Percentiles rank a stretch among this genome's conserved stretches.
Conservation (phyloP, 805 yeast species). For the Suhomyces sp. region DNA sequence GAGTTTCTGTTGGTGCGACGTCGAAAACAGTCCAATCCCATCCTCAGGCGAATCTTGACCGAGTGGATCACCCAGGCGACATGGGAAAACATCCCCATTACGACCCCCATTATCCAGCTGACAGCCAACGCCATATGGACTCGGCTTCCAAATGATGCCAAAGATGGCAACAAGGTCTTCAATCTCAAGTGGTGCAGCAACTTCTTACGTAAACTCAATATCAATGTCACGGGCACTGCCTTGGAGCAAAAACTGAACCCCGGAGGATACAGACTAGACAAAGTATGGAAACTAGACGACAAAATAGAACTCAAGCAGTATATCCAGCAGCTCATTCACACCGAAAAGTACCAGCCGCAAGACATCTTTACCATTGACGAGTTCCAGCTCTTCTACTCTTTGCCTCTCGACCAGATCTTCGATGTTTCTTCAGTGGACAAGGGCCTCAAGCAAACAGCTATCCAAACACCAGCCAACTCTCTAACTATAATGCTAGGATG, state of each 20-base stretch:
- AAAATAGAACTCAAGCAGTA: slow-evolving; percentile 45
- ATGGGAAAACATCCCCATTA: slow-evolving; percentile 65
- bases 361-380: slow-evolving; percentile 62
- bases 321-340: slow-evolving; percentile 29
- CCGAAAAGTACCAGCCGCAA: slow-evolving; percentile 40
- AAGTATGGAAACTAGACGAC: slow-evolving; percentile 62
- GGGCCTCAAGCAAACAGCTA: slow-evolving; percentile 36
- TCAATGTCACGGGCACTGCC: slow-evolving; percentile 46
- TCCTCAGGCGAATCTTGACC: slow-evolving; percentile 56
- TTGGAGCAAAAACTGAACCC: slow-evolving; percentile 18
- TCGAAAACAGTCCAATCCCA: slow-evolving; percentile 52
- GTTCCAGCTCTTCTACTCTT: slow-evolving; percentile 54
- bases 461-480: slow-evolving; percentile 37
- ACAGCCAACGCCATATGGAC: slow-evolving; percentile 66
- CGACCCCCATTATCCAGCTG: slow-evolving; percentile 60
- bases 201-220: slow-evolving; percentile 47
- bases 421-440: slow-evolving; percentile 43
- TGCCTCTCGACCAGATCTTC: slow-evolving; percentile 58
- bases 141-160: slow-evolving; percentile 48
- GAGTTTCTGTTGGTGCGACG: slow-evolving; percentile 52
- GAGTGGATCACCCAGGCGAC: slow-evolving; percentile 68
- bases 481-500: slow-evolving; percentile 60
- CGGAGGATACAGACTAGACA: slow-evolving; percentile 32
- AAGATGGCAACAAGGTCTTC: slow-evolving; percentile 66
- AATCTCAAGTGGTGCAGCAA: slow-evolving; percentile 60